phyloP scores from a whole-genome alignment of 164 flowering plant genomes.

The Piper betle region DNA sequence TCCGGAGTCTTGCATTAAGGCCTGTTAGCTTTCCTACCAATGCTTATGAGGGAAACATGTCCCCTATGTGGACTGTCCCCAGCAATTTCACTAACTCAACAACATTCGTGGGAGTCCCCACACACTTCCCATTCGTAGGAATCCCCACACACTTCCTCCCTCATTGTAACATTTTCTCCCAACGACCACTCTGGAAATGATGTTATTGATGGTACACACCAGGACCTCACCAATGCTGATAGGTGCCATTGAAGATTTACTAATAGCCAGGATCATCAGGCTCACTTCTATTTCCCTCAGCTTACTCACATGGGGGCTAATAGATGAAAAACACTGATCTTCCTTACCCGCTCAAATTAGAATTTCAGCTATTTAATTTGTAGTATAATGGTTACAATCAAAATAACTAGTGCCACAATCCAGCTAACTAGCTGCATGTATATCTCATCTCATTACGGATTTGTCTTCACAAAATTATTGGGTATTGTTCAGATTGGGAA shows the following conservation, averaged over 20 bases:
- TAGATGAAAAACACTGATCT: constrained; percentile 8
- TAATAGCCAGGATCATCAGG: constrained; percentile 5
- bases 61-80: constrained; percentile 9
- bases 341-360: too few species aligned
- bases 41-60: constrained; percentile 10
- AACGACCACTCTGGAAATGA: constrained; percentile 7
- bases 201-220: neutral
- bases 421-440: too few species aligned
- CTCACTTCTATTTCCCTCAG: constrained; percentile 9
- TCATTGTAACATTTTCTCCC: constrained; percentile 11
- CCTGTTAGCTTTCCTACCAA: constrained; percentile 14
- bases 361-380: too few species aligned
- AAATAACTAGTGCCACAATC: too few species aligned
- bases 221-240: constrained; percentile 3
- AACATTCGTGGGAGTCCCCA: neutral
- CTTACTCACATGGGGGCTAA: constrained; percentile 10
- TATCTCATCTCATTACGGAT: too few species aligned
- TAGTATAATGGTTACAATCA: too few species aligned
- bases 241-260: neutral
- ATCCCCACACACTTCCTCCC: too few species aligned
- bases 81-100: constrained; percentile 5
- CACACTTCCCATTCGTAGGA: neutral
- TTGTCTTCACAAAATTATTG: too few species aligned
- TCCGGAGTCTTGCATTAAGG: constrained; percentile 5
- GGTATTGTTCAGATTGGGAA: too few species aligned